phyloP scores from a whole-genome alignment of 2,329 filamentous ascomycete genomes.

The Setomelanomma holmii region DNA sequence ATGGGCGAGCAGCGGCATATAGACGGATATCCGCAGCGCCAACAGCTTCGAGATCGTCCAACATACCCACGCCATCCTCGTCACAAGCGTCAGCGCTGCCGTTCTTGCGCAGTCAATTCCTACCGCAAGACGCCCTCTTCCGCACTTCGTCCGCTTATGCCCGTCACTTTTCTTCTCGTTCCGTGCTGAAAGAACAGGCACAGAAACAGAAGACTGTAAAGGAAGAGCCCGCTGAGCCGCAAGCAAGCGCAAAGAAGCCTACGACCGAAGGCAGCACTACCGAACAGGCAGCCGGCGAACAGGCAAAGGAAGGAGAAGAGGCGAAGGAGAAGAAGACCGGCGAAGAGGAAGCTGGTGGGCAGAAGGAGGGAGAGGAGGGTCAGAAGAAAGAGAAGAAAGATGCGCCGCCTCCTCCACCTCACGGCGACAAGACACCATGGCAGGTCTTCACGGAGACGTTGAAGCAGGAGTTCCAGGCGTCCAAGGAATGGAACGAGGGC shows the following conservation, averaged over 20 bases:
- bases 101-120: constrained; percentile 53
- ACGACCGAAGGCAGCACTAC: constrained; percentile 45
- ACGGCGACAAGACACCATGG: constrained; percentile 98
- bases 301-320: constrained; percentile 53
- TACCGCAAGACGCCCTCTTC: constrained; percentile 49
- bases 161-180: constrained; percentile 54
- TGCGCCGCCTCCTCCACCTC: constrained; percentile 85
- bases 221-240: constrained; percentile 37
- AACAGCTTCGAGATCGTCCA: constrained; percentile 24
- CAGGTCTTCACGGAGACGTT: constrained; percentile 99
- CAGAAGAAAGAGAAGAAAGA: constrained; percentile 69
- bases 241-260: constrained; percentile 50
- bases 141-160: constrained; percentile 52
- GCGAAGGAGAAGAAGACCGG: constrained; percentile 51
- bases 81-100: constrained; percentile 35
- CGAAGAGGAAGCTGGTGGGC: constrained; percentile 56
- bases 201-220: constrained; percentile 45
- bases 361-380: constrained; percentile 52
- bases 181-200: constrained; percentile 40
- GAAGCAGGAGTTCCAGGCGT: constrained; percentile 90
- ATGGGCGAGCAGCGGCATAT: constrained; percentile 57
- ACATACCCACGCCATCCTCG: constrained; percentile 25
- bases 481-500: constrained; percentile 98
- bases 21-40: constrained; percentile 53
- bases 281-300: constrained; percentile 44